These are phyloP conservation scores for Citrus unshiu DNA, from an alignment of 345 rosid species.

Conservation along the genomic window DNA sequence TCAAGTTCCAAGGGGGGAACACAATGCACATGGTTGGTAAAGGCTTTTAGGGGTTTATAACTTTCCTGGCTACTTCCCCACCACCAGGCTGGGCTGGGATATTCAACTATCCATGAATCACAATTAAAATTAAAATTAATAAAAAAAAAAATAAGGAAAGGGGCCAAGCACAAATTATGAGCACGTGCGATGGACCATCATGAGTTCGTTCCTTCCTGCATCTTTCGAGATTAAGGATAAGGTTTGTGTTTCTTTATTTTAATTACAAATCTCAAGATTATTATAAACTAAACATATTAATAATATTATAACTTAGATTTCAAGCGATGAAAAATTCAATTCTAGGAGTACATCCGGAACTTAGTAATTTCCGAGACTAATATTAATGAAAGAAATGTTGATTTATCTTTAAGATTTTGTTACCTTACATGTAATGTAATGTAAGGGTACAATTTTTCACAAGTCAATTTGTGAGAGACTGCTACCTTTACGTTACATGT, in stretches of 20 bases:
- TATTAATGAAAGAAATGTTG: not conserved
- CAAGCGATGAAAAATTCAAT: not conserved
- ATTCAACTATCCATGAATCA: not conserved
- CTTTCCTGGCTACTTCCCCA: not conserved
- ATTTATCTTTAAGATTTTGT: too few relatives aligned
- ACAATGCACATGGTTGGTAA: not conserved
- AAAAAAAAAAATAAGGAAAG: not conserved
- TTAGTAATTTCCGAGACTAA: not conserved
- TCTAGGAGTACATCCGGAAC: not conserved
- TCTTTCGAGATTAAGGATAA: not conserved
- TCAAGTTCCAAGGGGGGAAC: not conserved
- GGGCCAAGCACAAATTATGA: not conserved
- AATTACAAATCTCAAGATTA: not conserved
- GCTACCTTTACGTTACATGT: too few relatives aligned
- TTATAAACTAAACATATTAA: not conserved
- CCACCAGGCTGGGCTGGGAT: too few relatives aligned
- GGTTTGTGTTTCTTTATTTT: not conserved
- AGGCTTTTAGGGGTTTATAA: not conserved
- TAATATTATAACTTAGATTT: not conserved
- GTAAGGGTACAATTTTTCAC: too few relatives aligned
- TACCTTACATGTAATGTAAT: too few relatives aligned
- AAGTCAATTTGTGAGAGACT: too few relatives aligned
- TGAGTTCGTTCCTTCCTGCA: not conserved
- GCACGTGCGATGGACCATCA: slow-evolving; percentile 3
- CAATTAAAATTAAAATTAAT: not conserved